These are phyloP conservation scores for Colletotrichum sp. DNA, from an alignment of 2,329 filamentous ascomycete species.

Conservation along the genomic window DNA sequence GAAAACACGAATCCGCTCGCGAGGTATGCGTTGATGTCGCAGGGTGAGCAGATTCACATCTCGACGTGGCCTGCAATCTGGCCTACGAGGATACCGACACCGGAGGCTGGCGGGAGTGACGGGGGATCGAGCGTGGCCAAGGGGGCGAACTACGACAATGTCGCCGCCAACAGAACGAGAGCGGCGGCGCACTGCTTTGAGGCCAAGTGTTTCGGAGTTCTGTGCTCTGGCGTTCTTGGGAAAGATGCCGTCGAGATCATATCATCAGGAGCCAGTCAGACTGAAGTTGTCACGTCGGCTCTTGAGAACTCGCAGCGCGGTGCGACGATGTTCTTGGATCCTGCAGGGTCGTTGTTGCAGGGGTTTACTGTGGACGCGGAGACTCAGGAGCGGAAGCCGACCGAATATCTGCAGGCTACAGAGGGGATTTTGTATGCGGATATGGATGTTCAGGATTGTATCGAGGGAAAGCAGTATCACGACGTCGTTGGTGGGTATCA, in stretches of 20 bases:
- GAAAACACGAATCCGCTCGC: constrained; percentile 64
- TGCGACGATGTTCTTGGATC: constrained; percentile 56
- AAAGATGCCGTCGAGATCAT: constrained; percentile 40
- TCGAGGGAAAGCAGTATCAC: constrained; percentile 63
- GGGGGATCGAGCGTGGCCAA: not conserved
- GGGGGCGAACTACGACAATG: constrained; percentile 54
- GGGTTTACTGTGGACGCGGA: constrained; percentile 39
- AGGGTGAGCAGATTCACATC: constrained; percentile 60
- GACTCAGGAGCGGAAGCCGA: constrained; percentile 22
- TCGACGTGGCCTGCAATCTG: constrained; percentile 60
- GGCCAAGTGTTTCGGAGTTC: constrained; percentile 59
- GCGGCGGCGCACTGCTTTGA: constrained; percentile 63
- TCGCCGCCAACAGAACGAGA: constrained; percentile 55
- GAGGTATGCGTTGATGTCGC: constrained; percentile 55
- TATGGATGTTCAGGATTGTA: constrained; percentile 50
- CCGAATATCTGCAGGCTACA: constrained; percentile 44
- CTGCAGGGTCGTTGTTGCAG: constrained; percentile 45
- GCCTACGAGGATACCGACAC: constrained; percentile 45
- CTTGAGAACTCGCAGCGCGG: constrained; percentile 44
- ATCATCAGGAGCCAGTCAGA: constrained; percentile 29
- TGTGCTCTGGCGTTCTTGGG: constrained; percentile 50
- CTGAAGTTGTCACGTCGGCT: constrained; percentile 31
- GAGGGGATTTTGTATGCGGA: constrained; percentile 59
- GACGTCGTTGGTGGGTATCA: constrained; percentile 62
- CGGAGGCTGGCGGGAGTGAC: not conserved